Conservation (phyloP, 495 filamentous ascomycete species). For the Neurospora sublineolata region DNA sequence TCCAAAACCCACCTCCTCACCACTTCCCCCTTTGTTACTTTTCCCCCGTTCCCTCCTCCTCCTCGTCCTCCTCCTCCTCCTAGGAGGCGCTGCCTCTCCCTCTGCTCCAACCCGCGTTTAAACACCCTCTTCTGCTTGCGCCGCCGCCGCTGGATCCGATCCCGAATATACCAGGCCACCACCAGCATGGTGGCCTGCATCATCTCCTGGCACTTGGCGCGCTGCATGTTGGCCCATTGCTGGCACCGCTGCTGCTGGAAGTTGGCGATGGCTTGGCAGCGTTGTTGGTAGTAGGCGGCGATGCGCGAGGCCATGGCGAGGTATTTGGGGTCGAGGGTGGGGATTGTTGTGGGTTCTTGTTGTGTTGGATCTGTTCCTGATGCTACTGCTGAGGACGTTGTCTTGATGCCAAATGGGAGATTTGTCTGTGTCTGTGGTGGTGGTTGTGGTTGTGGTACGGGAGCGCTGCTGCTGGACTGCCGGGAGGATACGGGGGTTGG, state of each 20-base stretch:
- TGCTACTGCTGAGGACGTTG: background rate
- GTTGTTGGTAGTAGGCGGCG: constrained; percentile 27
- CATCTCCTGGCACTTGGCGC: constrained; percentile 27
- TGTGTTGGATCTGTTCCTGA: background rate
- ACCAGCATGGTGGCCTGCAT: constrained; percentile 26
- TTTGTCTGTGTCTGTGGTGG: background rate
- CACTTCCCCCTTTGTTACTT: constrained; percentile 20
- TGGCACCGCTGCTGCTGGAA: constrained; percentile 28
- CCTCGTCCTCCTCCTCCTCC: background rate
- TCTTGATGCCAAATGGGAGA: background rate
- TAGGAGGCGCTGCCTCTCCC: background rate
- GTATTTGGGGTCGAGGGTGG: constrained; percentile 17
- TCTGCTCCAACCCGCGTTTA: constrained; percentile 11
- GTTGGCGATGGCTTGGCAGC: constrained; percentile 22
- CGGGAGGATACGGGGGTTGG: background rate
- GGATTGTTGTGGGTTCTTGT: background rate
- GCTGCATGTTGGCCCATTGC: constrained; percentile 23
- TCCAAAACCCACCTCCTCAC: constrained; percentile 25
- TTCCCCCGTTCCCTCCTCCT: background rate
- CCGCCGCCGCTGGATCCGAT: constrained; percentile 20
- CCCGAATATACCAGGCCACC: constrained; percentile 28
- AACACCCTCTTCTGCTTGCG: constrained; percentile 14
- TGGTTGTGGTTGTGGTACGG: background rate
- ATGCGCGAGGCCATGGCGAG: constrained; percentile 29
- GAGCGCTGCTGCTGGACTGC: background rate